These are phyloP conservation scores for Auricularia cornea DNA, from an alignment of 768 basidiomycete genomes.

Conservation along the genomic window DNA sequence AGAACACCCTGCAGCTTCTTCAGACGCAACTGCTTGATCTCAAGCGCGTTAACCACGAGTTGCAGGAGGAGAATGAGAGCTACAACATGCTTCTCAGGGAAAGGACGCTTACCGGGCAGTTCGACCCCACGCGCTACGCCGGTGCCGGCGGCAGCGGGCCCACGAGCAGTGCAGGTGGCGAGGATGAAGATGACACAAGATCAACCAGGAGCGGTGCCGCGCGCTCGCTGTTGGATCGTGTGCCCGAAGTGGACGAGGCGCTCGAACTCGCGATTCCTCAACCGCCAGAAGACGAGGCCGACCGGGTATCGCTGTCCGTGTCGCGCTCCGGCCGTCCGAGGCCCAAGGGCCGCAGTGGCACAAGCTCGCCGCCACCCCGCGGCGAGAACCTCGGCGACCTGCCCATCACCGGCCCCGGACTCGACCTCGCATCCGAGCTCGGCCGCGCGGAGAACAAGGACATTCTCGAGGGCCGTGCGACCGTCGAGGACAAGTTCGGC, in stretches of 20 bases:
- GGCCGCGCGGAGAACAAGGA: constrained; percentile 89
- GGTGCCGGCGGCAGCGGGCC: constrained; percentile 21
- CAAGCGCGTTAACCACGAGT: constrained; percentile 75
- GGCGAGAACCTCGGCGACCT: constrained; percentile 83
- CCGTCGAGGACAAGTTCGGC: constrained; percentile 43
- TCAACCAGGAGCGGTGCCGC: constrained; percentile 28
- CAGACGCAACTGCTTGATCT: constrained; percentile 81
- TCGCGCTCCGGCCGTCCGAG: background rate
- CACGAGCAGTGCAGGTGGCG: constrained; percentile 32
- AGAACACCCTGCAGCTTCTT: constrained; percentile 76
- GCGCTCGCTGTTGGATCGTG: constrained; percentile 32
- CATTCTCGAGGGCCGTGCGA: constrained; percentile 42
- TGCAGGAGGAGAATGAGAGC: constrained; percentile 95
- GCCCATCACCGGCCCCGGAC: constrained; percentile 80
- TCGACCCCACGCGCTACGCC: constrained; percentile 65
- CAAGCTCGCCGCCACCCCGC: constrained; percentile 29
- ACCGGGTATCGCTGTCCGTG: background rate
- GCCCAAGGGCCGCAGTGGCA: background rate
- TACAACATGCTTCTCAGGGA: constrained; percentile 92
- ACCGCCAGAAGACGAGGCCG: background rate
- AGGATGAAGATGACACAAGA: constrained; percentile 18
- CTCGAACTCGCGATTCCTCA: background rate
- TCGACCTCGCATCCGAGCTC: constrained; percentile 86
- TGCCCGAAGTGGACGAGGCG: constrained; percentile 13
- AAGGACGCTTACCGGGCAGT: constrained; percentile 83